These are phyloP conservation scores for Fusarium sp. DNA, from an alignment of 2,329 filamentous ascomycete genomes.

Conservation along the genomic window DNA sequence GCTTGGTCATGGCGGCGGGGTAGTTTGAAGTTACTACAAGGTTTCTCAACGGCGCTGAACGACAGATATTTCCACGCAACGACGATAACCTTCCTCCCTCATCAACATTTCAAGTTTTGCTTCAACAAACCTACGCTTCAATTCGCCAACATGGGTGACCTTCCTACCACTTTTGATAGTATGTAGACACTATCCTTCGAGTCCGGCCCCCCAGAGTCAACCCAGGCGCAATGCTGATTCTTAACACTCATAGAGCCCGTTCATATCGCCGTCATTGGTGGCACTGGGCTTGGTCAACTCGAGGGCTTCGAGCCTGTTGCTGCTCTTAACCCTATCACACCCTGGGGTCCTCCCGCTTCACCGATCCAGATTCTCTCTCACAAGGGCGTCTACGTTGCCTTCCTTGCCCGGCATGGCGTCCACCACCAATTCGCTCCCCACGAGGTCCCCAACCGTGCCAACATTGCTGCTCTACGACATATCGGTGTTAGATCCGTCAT, in stretches of 20 bases:
- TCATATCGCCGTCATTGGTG: constrained; percentile 90
- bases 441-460: constrained; percentile 93
- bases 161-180: constrained; percentile 71
- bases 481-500: constrained; percentile 92
- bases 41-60: constrained; percentile 14
- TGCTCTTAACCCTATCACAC: constrained; percentile 79
- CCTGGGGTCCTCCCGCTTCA: constrained; percentile 84
- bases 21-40: constrained; percentile 17
- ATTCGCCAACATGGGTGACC: constrained; percentile 58
- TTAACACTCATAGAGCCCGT: constrained; percentile 66
- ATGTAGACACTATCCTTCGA: constrained; percentile 42
- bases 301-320: constrained; percentile 89
- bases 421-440: constrained; percentile 93
- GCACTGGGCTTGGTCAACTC: constrained; percentile 90
- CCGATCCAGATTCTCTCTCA: constrained; percentile 91
- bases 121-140: background rate
- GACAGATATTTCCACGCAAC: constrained; percentile 25
- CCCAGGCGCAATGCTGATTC: constrained; percentile 24
- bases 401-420: constrained; percentile 90
- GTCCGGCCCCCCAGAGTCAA: background rate
- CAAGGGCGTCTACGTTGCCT: constrained; percentile 83
- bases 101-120: constrained; percentile 2
- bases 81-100: constrained; percentile 13
- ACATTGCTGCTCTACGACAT: constrained; percentile 94
- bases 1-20: constrained; percentile 44